phyloP scores from a whole-genome alignment of 257 asterid species.

The Nicotiana benthamiana region DNA sequence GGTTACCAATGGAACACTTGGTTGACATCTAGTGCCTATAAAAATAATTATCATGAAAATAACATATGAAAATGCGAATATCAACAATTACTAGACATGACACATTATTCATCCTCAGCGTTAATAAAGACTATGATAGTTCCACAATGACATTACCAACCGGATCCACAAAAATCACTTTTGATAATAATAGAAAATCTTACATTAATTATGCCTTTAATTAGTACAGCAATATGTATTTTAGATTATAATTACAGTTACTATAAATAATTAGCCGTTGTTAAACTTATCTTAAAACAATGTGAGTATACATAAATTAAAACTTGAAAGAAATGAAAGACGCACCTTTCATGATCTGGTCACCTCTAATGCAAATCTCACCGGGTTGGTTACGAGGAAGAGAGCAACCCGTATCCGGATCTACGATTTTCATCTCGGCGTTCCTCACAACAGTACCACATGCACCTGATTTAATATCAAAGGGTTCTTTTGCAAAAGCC shows the following conservation, averaged over 20 bases:
- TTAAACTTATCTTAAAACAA: no score
- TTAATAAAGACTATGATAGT: no score
- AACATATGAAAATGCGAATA: background rate
- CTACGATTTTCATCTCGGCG: conserved; percentile 86
- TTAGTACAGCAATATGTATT: background rate
- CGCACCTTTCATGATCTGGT: conserved; percentile 94
- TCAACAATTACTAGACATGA: background rate
- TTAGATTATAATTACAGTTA: background rate
- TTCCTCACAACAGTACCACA: conserved; percentile 90
- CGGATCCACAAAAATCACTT: no score
- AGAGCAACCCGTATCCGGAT: conserved; percentile 51
- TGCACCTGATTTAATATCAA: conserved; percentile 79
- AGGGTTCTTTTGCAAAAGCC: conserved; percentile 78
- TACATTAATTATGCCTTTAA: no score
- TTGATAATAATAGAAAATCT: no score
- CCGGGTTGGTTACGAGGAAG: conserved; percentile 70
- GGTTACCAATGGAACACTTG: background rate
- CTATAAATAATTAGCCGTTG: no score
- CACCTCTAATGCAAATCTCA: conserved; percentile 82
- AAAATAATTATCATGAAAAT: background rate
- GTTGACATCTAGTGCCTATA: background rate
- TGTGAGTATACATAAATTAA: no score
- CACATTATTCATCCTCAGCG: background rate
- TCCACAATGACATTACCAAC: no score
- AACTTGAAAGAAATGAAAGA: no score